phyloP scores from a whole-genome alignment of 164 flowering plant genomes.

The Vitis labrusca region DNA sequence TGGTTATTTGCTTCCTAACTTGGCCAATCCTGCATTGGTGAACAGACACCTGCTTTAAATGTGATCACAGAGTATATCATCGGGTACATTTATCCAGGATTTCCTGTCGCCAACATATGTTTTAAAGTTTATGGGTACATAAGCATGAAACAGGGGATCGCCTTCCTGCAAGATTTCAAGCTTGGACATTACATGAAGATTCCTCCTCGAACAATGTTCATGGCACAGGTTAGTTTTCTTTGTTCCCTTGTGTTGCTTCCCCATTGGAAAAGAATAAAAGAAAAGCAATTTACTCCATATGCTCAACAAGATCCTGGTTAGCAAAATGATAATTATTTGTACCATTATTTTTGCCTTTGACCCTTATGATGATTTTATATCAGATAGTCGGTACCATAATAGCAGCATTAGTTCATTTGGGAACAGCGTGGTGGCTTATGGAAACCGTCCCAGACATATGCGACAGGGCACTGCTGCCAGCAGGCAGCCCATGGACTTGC shows the following conservation, averaged over 20 bases:
- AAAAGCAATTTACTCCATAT: neutral
- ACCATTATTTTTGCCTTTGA: too few relatives aligned
- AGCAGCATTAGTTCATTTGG: constrained; percentile 33
- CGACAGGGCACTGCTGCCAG: constrained; percentile 29
- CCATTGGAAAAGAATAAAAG: neutral
- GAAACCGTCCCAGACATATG: constrained; percentile 39
- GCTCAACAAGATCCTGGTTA: neutral
- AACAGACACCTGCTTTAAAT: constrained; percentile 69
- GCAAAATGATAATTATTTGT: neutral
- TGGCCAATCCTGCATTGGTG: too few relatives aligned
- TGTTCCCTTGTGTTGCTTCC: too few relatives aligned
- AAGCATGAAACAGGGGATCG: constrained; percentile 76
- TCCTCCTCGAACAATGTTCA: constrained; percentile 89
- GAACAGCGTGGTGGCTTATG: constrained; percentile 53
- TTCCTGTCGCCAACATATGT: constrained; percentile 88
- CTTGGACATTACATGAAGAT: constrained; percentile 98
- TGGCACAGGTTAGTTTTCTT: constrained; percentile 60
- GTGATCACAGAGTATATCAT: constrained; percentile 77
- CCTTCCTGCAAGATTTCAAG: constrained; percentile 87
- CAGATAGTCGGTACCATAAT: constrained; percentile 39
- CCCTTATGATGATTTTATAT: neutral
- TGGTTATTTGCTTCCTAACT: too few relatives aligned
- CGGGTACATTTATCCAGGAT: constrained; percentile 80
- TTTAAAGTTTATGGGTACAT: constrained; percentile 90
- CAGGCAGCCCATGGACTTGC: constrained; percentile 50